Evolutionary conservation across 106 monocot genomes (phyloP).

Genomic region (Dendrobium catenatum): DNA sequence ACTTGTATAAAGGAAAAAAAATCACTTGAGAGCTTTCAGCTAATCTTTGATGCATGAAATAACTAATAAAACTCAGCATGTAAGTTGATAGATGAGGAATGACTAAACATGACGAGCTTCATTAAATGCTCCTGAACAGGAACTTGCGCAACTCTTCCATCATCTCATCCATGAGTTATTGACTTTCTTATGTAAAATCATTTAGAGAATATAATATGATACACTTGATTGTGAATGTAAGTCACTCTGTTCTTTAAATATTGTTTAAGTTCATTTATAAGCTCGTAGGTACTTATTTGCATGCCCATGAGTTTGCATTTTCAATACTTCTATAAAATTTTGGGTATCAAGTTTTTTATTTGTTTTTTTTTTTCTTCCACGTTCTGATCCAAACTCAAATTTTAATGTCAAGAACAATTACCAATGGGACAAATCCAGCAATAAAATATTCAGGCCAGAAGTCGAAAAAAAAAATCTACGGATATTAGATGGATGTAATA

Average conservation of each 20-base stretch:
- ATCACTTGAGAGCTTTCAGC: neutral
- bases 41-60: neutral
- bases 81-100: neutral
- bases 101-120: neutral
- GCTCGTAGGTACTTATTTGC: neutral
- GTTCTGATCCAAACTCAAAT: neutral
- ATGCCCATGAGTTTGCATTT: too few species aligned
- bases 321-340: neutral
- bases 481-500: too few species aligned
- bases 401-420: neutral
- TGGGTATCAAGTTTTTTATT: neutral
- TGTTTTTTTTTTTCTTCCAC: neutral
- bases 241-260: neutral
- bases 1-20: neutral
- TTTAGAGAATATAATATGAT: neutral
- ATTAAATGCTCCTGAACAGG: neutral
- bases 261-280: neutral
- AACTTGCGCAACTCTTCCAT: neutral
- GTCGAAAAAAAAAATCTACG: too few species aligned
- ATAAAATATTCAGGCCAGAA: neutral
- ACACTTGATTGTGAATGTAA: neutral
- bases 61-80: neutral
- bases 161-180: neutral
- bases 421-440: neutral
- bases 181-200: neutral